Percentiles rank a stretch among this genome's conserved stretches.
Evolutionary conservation across 768 basidiomycete species (phyloP).

Genomic region (Cyclocybe cylindracea): DNA sequence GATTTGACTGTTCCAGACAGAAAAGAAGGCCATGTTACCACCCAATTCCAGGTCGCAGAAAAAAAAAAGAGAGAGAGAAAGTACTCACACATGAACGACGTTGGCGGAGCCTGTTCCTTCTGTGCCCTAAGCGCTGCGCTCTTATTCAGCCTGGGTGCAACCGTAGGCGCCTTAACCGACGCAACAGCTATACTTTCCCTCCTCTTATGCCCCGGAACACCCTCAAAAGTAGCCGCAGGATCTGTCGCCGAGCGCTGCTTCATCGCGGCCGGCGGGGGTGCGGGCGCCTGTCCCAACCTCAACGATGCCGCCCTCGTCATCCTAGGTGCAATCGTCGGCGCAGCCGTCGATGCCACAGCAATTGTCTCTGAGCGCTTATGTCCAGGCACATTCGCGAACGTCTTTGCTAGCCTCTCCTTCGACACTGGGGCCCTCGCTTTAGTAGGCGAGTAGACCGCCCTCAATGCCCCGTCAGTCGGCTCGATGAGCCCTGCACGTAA

Average conservation of each 20-base stretch:
- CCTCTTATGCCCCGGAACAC: slow-evolving; percentile 85
- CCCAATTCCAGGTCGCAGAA: too few relatives aligned
- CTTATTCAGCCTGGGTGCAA: slow-evolving; percentile 77
- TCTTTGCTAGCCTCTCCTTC: slow-evolving; percentile 61
- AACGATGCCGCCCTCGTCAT: slow-evolving; percentile 78
- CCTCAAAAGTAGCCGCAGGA: slow-evolving; percentile 55
- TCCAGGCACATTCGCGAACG: slow-evolving; percentile 79
- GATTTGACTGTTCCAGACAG: slow-evolving; percentile 40
- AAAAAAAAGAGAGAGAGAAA: neutral
- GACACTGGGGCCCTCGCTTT: slow-evolving; percentile 44
- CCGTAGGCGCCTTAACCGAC: slow-evolving; percentile 60
- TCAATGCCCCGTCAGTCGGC: slow-evolving; percentile 42
- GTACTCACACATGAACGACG: slow-evolving; percentile 72
- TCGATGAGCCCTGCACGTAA: slow-evolving; percentile 59
- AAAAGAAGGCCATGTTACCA: neutral
- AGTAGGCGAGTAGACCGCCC: slow-evolving; percentile 30
- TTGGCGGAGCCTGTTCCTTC: slow-evolving; percentile 62
- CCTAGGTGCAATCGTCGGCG: slow-evolving; percentile 70
- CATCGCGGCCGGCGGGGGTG: slow-evolving; percentile 41
- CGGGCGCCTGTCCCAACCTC: slow-evolving; percentile 52
- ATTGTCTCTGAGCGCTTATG: slow-evolving; percentile 76
- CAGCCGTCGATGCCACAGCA: slow-evolving; percentile 70
- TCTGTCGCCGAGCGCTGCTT: slow-evolving; percentile 37
- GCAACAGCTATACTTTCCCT: slow-evolving; percentile 74
- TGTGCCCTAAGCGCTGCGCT: slow-evolving; percentile 68